phyloP scores from a whole-genome alignment of 1,139 yeast genomes.

The Geotrichum macrosporum region DNA sequence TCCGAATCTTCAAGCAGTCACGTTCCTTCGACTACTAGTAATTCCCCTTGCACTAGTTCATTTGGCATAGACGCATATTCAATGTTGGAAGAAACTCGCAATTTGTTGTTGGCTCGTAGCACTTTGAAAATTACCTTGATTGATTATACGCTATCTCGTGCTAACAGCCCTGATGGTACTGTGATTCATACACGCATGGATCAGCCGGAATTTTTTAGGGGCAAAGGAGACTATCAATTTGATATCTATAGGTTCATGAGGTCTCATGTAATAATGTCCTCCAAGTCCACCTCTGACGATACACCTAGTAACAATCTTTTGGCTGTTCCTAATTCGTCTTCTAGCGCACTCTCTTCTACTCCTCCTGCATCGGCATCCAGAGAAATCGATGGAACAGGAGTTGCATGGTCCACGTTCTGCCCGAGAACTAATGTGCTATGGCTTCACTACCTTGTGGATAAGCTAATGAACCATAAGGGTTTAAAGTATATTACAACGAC shows the following conservation, averaged over 20 bases:
- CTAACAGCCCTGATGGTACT: conserved; percentile 29
- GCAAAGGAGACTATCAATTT: conserved; percentile 50
- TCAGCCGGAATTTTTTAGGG: conserved; percentile 51
- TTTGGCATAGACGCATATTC: neutral
- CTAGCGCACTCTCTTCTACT: conserved; percentile 3
- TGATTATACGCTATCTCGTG: conserved; percentile 55
- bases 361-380: conserved; percentile 3
- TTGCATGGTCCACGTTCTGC: conserved; percentile 43
- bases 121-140: conserved; percentile 46
- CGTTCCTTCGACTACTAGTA: neutral
- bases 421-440: conserved; percentile 47
- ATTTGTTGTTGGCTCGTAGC: conserved; percentile 17
- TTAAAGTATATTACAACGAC: conserved; percentile 30
- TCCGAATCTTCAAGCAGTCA: conserved; percentile 8
- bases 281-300: neutral
- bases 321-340: neutral
- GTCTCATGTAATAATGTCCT: conserved; percentile 24
- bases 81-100: conserved; percentile 18
- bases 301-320: neutral
- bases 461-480: conserved; percentile 40
- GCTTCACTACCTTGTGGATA: conserved; percentile 47
- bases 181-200: conserved; percentile 39
- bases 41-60: conserved; percentile 5
- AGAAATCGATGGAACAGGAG: conserved; percentile 20
- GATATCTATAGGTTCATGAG: conserved; percentile 51